Percentiles rank a stretch among this genome's conserved stretches.
Evolutionary conservation across 129 eudicot genomes (phyloP).

Genomic region (Helianthus annuus): DNA sequence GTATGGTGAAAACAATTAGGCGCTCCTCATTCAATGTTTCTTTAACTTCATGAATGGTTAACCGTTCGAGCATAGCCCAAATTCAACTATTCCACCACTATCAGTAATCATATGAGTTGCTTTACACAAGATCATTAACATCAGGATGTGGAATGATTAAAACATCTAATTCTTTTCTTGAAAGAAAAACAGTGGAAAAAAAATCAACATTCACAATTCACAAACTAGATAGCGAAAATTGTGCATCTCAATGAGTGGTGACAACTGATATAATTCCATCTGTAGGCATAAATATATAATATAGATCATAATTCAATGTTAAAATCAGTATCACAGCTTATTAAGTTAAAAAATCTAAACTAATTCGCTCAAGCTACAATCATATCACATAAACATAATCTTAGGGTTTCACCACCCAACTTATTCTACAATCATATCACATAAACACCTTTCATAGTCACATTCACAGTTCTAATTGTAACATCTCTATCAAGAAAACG

Average conservation of each 20-base stretch:
- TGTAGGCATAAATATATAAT: not conserved
- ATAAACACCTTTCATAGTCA: conserved; percentile 9
- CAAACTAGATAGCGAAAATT: too few relatives aligned
- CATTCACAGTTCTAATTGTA: not conserved
- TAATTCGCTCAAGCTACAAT: too few relatives aligned
- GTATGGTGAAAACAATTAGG: conserved; percentile 2
- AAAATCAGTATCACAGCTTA: not conserved
- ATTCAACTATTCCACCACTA: too few relatives aligned
- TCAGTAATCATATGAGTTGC: too few relatives aligned
- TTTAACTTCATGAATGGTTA: not conserved
- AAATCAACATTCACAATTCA: too few relatives aligned
- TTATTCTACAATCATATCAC: conserved; percentile 9
- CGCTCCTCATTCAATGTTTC: not conserved
- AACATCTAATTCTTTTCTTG: too few relatives aligned
- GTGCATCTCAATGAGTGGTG: too few relatives aligned
- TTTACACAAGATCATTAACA: conserved; percentile 1
- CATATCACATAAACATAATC: not conserved
- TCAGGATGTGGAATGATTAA: not conserved
- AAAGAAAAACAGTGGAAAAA: too few relatives aligned
- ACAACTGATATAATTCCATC: too few relatives aligned
- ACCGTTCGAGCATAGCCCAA: not conserved
- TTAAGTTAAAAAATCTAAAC: not conserved
- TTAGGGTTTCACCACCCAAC: conserved; percentile 28
- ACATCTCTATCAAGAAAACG: not conserved
- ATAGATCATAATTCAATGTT: conserved; percentile 8